phyloP scores from a whole-genome alignment of 2,329 filamentous ascomycete genomes.

The Pyricularia sp. region DNA sequence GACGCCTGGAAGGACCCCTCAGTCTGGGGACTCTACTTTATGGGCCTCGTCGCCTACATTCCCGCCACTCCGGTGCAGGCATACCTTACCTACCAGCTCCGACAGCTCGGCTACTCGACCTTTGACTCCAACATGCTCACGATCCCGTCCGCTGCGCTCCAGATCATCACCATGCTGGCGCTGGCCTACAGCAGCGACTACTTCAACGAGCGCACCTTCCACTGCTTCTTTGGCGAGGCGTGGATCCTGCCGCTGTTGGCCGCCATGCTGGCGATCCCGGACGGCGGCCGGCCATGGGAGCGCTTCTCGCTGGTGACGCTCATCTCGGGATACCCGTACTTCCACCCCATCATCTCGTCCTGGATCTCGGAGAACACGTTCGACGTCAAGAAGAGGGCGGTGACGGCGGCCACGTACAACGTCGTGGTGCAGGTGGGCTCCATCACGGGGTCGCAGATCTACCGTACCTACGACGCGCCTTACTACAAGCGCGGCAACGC shows the following conservation, averaged over 20 bases:
- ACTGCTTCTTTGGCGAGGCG: slow-evolving; percentile 40
- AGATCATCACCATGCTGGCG: slow-evolving; percentile 45
- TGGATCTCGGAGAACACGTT: slow-evolving; percentile 42
- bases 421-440: slow-evolving; percentile 36
- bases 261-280: slow-evolving; percentile 38
- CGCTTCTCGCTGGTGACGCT: slow-evolving; percentile 41
- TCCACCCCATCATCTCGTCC: slow-evolving; percentile 42
- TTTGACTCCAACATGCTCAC: slow-evolving; percentile 55
- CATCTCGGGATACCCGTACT: slow-evolving; percentile 33
- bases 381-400: slow-evolving; percentile 37
- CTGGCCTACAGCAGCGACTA: slow-evolving; percentile 45
- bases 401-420: slow-evolving; percentile 38
- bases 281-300: slow-evolving; percentile 37
- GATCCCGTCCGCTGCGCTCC: slow-evolving; percentile 46
- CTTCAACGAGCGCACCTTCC: slow-evolving; percentile 43
- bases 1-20: slow-evolving; percentile 33
- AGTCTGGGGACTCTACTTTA: slow-evolving; percentile 40
- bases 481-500: slow-evolving; percentile 50
- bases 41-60: slow-evolving; percentile 39
- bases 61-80: slow-evolving; percentile 34
- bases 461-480: slow-evolving; percentile 40
- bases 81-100: slow-evolving; percentile 48
- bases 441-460: slow-evolving; percentile 35
- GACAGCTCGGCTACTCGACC: slow-evolving; percentile 45
- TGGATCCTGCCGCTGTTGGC: slow-evolving; percentile 44